phyloP scores from a whole-genome alignment of 2,329 filamentous ascomycete genomes.

The Thelonectria rubi region DNA sequence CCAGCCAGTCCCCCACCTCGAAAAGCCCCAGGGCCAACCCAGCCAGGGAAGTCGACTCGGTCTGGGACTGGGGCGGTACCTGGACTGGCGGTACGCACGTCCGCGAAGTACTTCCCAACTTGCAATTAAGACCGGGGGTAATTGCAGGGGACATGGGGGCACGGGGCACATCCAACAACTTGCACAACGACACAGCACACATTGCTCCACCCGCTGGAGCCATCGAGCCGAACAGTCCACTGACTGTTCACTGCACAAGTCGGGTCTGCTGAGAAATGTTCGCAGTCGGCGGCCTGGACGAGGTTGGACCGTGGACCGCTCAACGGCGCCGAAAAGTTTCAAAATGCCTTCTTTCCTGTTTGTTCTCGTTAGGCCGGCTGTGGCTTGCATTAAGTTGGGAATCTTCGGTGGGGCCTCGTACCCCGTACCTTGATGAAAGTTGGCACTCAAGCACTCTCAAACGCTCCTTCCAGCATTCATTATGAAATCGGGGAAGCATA shows the following conservation, averaged over 20 bases:
- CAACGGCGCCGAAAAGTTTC: neutral
- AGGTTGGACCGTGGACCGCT: neutral
- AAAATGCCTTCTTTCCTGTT: neutral
- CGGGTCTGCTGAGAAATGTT: neutral
- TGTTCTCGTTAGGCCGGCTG: neutral
- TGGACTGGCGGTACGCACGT: conserved; percentile 9
- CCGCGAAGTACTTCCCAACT: neutral
- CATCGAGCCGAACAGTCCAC: conserved; percentile 8
- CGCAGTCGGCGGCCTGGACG: neutral
- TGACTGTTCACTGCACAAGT: conserved; percentile 11
- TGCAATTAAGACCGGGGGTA: conserved; percentile 3
- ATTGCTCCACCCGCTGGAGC: conserved; percentile 17
- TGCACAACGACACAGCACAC: conserved; percentile 24
- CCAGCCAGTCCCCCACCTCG: conserved; percentile 13
- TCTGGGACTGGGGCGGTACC: conserved; percentile 19
- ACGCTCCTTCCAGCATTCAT: neutral
- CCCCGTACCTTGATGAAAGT: neutral
- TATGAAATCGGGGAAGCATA: neutral
- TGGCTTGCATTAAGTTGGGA: neutral
- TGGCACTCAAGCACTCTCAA: neutral
- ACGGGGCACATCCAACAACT: conserved; percentile 18
- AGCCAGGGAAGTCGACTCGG: conserved; percentile 13
- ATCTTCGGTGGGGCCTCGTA: neutral
- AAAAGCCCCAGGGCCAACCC: conserved; percentile 13
- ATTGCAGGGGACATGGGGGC: conserved; percentile 11